Evolutionary conservation across 371 early-diverging fungal species (phyloP).

Genomic region (Mortierella sp.): DNA sequence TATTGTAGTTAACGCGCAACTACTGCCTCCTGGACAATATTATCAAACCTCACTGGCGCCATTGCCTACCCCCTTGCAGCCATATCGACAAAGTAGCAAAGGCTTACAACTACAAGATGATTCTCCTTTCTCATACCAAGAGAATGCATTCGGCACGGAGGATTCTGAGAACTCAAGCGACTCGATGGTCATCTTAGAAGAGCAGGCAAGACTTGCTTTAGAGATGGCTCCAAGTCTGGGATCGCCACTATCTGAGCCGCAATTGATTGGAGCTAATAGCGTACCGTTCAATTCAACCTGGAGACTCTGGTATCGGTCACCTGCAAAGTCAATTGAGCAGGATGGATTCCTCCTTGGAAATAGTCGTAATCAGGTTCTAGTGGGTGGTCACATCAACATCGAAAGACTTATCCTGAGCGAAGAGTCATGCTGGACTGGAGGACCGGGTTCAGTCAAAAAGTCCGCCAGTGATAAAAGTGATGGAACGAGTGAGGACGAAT

Average conservation of each 20-base stretch:
- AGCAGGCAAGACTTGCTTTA: conserved; percentile 6
- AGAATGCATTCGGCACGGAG: neutral
- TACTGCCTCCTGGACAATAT: neutral
- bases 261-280: neutral
- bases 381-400: conserved; percentile 40
- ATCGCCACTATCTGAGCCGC: conserved; percentile 1
- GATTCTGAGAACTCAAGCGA: neutral
- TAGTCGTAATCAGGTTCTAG: conserved; percentile 30
- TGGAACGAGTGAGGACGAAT: neutral
- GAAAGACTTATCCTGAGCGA: conserved; percentile 39
- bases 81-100: neutral
- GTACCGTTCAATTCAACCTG: conserved; percentile 30
- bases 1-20: neutral
- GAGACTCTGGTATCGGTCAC: conserved; percentile 43
- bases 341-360: conserved; percentile 44
- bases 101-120: neutral
- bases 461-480: neutral
- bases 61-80: neutral
- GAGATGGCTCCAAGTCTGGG: neutral
- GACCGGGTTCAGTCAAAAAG: conserved; percentile 26
- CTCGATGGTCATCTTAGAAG: neutral
- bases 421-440: conserved; percentile 49
- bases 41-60: neutral
- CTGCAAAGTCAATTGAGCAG: conserved; percentile 20
- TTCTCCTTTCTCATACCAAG: neutral